Conservation (phyloP, 495 filamentous ascomycete genomes). For the Venustampulla echinocandica region DNA sequence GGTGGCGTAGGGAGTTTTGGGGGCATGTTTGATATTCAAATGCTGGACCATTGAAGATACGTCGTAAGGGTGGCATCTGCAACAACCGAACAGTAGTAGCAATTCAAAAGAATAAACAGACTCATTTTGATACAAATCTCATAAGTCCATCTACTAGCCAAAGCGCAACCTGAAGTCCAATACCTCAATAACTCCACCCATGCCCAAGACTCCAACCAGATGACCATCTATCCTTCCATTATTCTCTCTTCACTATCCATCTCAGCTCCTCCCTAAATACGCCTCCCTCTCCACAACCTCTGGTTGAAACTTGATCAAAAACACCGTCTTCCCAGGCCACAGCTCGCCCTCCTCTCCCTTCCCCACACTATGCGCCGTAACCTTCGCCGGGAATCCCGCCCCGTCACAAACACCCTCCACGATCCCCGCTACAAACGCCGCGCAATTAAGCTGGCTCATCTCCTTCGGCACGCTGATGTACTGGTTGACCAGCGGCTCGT, state of each 20-base stretch:
- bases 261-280: slow-evolving; percentile 26
- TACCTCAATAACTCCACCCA: slow-evolving; percentile 10
- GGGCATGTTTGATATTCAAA: no score
- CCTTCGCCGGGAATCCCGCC: slow-evolving; percentile 76
- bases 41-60: no score
- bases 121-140: neutral
- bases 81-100: slow-evolving; percentile 2
- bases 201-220: slow-evolving; percentile 8
- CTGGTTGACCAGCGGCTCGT: slow-evolving; percentile 89
- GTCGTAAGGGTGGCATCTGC: no score
- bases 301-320: slow-evolving; percentile 81
- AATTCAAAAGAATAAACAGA: neutral
- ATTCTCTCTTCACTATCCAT: neutral
- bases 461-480: slow-evolving; percentile 89
- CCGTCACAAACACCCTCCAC: slow-evolving; percentile 94
- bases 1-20: no score
- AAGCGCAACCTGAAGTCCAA: neutral
- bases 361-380: slow-evolving; percentile 80
- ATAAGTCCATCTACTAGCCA: slow-evolving; percentile 4
- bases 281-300: slow-evolving; percentile 89
- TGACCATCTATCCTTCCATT: neutral
- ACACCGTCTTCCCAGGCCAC: slow-evolving; percentile 94
- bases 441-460: slow-evolving; percentile 94
- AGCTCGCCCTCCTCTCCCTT: slow-evolving; percentile 67
- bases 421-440: slow-evolving; percentile 89